Conservation (phyloP, 169 alveolate genomes). For the Plasmodium malariae region DNA sequence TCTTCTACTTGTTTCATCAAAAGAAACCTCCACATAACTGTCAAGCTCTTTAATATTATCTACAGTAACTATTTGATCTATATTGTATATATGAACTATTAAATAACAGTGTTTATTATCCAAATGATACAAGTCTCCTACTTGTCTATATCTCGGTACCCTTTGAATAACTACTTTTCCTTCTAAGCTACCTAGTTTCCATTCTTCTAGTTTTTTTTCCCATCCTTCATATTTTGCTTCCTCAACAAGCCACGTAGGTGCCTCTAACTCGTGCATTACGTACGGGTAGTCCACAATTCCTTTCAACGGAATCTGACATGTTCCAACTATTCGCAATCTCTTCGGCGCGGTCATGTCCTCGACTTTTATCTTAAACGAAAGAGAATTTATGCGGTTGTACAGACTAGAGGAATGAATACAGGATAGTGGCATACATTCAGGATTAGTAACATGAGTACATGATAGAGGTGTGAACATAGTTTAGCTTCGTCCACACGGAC, state of each 20-base stretch:
- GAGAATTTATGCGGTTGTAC: too few relatives aligned
- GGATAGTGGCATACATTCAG: too few relatives aligned
- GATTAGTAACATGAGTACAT: too few relatives aligned
- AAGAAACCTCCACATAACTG: slow-evolving; percentile 82
- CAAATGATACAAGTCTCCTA: slow-evolving; percentile 56
- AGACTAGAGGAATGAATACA: too few relatives aligned
- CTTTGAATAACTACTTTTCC: slow-evolving; percentile 79
- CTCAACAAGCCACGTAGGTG: slow-evolving; percentile 80
- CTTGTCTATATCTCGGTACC: slow-evolving; percentile 84
- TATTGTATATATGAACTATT: slow-evolving; percentile 76
- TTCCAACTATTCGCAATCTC: slow-evolving; percentile 78
- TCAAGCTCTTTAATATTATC: slow-evolving; percentile 78
- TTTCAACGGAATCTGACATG: slow-evolving; percentile 78
- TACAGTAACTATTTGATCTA: slow-evolving; percentile 80
- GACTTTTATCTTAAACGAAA: slow-evolving; percentile 78
- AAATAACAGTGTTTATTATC: slow-evolving; percentile 60
- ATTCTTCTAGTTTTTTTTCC: slow-evolving; percentile 76
- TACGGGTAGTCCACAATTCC: slow-evolving; percentile 85
- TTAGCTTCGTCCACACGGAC: background rate
- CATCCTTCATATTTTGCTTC: slow-evolving; percentile 85
- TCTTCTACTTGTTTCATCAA: slow-evolving; percentile 78
- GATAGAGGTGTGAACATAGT: too few relatives aligned
- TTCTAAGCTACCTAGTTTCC: slow-evolving; percentile 79
- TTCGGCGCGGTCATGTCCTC: slow-evolving; percentile 84
- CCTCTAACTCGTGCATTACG: slow-evolving; percentile 70